Evolutionary conservation across 495 filamentous ascomycete species (phyloP).

Genomic region (Neurospora sp.): DNA sequence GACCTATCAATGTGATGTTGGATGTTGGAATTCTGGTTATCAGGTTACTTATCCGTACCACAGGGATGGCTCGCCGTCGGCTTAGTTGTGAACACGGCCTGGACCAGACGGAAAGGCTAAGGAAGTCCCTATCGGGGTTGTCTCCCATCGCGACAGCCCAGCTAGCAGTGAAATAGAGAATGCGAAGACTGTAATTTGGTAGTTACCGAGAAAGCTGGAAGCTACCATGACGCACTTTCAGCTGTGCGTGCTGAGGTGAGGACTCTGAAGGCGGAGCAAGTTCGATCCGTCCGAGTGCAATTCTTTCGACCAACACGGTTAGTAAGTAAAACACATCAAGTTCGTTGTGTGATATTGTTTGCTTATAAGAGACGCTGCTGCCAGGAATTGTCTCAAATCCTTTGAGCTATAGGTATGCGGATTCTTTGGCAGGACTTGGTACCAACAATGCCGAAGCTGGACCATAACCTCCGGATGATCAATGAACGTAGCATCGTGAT

Average conservation of each 20-base stretch:
- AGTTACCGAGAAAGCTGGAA: not conserved
- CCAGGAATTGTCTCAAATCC: not conserved
- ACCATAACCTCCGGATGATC: not conserved
- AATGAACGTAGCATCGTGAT: not conserved
- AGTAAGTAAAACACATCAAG: not conserved
- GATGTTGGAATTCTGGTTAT: slow-evolving; percentile 5
- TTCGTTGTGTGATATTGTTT: not conserved
- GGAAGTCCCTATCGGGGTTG: no score
- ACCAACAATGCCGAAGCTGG: not conserved
- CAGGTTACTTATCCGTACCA: not conserved
- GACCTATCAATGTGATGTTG: slow-evolving; percentile 9
- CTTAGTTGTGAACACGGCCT: not conserved
- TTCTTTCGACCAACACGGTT: not conserved
- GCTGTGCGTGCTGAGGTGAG: not conserved
- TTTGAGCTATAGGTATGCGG: not conserved
- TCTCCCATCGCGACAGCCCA: not conserved
- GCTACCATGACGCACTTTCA: not conserved
- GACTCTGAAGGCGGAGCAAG: not conserved
- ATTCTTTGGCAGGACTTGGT: not conserved
- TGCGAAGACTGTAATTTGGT: not conserved
- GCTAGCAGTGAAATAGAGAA: not conserved
- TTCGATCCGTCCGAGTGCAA: not conserved
- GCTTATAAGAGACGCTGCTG: not conserved
- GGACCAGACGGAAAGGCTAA: not conserved
- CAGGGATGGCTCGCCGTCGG: not conserved